phyloP scores from a whole-genome alignment of 2,329 filamentous ascomycete species.

The Bipolaris victoriae region DNA sequence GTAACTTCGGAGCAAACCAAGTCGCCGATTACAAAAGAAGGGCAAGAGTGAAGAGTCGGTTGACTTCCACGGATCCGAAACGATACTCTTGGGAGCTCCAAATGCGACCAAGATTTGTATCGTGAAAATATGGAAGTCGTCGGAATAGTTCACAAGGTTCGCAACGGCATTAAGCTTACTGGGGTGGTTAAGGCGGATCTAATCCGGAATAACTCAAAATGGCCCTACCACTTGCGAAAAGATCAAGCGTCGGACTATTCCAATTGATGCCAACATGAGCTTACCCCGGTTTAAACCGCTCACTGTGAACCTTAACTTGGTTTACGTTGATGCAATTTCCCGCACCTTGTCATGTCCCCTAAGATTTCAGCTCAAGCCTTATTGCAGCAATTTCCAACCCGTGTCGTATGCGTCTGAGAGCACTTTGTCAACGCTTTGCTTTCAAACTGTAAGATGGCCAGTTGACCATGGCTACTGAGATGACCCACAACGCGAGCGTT shows the following conservation, averaged over 20 bases:
- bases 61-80: not conserved
- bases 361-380: not conserved
- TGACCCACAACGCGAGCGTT: not conserved
- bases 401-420: not conserved
- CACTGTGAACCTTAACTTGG: not conserved
- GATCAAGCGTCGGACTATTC: not conserved
- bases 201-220: not conserved
- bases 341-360: not conserved
- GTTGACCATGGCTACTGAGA: not conserved
- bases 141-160: too few species aligned
- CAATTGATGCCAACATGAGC: not conserved
- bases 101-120: not conserved
- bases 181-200: not conserved
- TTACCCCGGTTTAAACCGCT: not conserved
- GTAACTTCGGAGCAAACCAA: not conserved
- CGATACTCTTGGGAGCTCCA: not conserved
- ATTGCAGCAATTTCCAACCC: not conserved
- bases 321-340: not conserved
- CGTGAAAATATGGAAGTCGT: not conserved
- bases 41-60: not conserved
- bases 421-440: not conserved
- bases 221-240: not conserved
- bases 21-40: not conserved
- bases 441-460: not conserved
- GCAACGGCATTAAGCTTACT: not conserved